Percentiles rank a stretch among this genome's conserved stretches.
phyloP scores from a whole-genome alignment of 2,329 filamentous ascomycete species.

The Fusarium multiceps region DNA sequence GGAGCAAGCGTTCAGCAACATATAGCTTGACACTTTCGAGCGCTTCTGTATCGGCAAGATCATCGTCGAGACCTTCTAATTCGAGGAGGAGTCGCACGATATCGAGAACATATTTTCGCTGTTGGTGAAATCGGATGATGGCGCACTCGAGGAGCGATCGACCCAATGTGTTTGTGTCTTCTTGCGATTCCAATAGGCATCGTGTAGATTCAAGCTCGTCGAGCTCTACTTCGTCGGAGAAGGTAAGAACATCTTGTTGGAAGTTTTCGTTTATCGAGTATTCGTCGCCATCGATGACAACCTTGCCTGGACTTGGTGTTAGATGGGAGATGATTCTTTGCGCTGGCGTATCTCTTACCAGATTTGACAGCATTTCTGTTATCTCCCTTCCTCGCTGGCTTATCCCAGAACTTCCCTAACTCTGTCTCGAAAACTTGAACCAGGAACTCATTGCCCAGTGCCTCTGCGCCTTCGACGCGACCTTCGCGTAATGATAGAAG shows the following conservation, averaged over 20 bases:
- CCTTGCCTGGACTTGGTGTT: slow-evolving; percentile 69
- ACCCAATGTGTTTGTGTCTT: slow-evolving; percentile 75
- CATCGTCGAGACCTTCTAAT: slow-evolving; percentile 66
- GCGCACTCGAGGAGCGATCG: slow-evolving; percentile 80
- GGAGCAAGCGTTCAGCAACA: slow-evolving; percentile 50
- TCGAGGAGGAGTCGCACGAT: slow-evolving; percentile 83
- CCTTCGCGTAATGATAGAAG: slow-evolving; percentile 80
- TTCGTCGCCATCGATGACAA: slow-evolving; percentile 77
- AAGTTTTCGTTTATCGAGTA: slow-evolving; percentile 90
- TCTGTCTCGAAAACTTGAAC: slow-evolving; percentile 76
- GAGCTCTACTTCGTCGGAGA: slow-evolving; percentile 89
- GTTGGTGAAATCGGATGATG: slow-evolving; percentile 88
- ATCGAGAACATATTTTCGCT: slow-evolving; percentile 84
- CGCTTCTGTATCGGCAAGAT: slow-evolving; percentile 57
- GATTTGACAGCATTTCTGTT: slow-evolving; percentile 78
- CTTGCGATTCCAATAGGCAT: slow-evolving; percentile 78
- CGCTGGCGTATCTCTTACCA: slow-evolving; percentile 59
- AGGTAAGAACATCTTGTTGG: slow-evolving; percentile 80
- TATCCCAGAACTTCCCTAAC: slow-evolving; percentile 79
- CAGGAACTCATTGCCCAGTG: slow-evolving; percentile 77
- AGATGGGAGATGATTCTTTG: slow-evolving; percentile 18
- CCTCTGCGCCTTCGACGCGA: slow-evolving; percentile 68
- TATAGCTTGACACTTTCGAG: slow-evolving; percentile 52
- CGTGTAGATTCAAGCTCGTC: slow-evolving; percentile 88
- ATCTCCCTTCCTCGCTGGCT: slow-evolving; percentile 76